phyloP scores from a whole-genome alignment of 805 yeast species.

The Metschnikowia reukaufii region DNA sequence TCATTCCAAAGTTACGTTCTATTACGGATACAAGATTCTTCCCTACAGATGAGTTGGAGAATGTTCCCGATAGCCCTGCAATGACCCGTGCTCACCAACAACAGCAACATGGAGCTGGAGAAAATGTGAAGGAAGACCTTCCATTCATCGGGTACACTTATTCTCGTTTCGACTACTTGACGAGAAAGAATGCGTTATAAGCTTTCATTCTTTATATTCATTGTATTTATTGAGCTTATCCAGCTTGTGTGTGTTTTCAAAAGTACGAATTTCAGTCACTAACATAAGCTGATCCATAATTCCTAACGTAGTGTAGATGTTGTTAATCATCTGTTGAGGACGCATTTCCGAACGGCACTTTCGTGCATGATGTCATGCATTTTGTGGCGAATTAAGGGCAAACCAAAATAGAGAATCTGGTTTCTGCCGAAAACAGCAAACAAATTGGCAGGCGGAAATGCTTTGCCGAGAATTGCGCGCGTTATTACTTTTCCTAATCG shows the following conservation, averaged over 20 bases:
- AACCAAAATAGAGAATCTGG: neutral
- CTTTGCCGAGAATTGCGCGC: neutral
- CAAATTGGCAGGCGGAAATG: neutral
- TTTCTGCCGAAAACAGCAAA: neutral
- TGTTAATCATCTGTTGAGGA: too few relatives aligned
- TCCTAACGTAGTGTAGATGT: too few relatives aligned
- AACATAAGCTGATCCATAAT: too few relatives aligned
- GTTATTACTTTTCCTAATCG: conserved; percentile 1
- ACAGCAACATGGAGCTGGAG: conserved; percentile 50
- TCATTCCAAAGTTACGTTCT: conserved; percentile 85
- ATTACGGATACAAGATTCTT: conserved; percentile 96
- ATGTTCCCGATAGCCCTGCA: conserved; percentile 85
- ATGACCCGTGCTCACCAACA: conserved; percentile 58
- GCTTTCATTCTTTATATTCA: neutral
- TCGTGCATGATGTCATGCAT: neutral
- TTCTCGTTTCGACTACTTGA: conserved; percentile 89
- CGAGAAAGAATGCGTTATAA: conserved; percentile 63
- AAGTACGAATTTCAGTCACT: too few relatives aligned
- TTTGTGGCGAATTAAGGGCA: neutral
- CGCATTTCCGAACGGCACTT: too few relatives aligned
- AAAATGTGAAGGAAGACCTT: conserved; percentile 74
- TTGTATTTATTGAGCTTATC: neutral
- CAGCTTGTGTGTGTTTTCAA: too few relatives aligned
- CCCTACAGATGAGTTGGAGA: conserved; percentile 96
- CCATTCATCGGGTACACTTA: conserved; percentile 98